These are phyloP conservation scores for Fusarium sp. DNA, from an alignment of 2,329 filamentous ascomycete genomes.

Conservation along the genomic window DNA sequence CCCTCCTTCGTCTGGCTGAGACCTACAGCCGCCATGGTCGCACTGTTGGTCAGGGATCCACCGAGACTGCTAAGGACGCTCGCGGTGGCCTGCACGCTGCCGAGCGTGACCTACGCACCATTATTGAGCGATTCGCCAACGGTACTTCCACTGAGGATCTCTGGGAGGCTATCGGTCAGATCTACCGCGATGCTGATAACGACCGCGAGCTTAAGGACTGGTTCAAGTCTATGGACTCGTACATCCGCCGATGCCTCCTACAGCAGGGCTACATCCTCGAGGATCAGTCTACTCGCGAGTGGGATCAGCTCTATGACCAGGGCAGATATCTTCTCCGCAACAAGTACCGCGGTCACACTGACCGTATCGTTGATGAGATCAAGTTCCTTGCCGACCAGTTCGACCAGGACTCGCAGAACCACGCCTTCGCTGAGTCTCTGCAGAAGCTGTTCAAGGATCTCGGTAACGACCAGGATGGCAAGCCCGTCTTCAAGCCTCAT, in stretches of 20 bases:
- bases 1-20: slow-evolving; percentile 86
- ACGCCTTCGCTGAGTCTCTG: slow-evolving; percentile 80
- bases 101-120: slow-evolving; percentile 82
- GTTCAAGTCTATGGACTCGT: slow-evolving; percentile 85
- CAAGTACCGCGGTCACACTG: slow-evolving; percentile 88
- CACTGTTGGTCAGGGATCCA: slow-evolving; percentile 73
- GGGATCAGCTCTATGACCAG: slow-evolving; percentile 87
- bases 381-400: slow-evolving; percentile 94
- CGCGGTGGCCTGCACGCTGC: slow-evolving; percentile 78
- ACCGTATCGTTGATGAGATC: slow-evolving; percentile 88
- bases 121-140: slow-evolving; percentile 97
- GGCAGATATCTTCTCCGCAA: slow-evolving; percentile 90
- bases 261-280: slow-evolving; percentile 94
- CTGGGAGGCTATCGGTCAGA: slow-evolving; percentile 85
- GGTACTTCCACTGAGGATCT: slow-evolving; percentile 90
- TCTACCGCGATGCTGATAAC: slow-evolving; percentile 89
- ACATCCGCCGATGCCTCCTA: slow-evolving; percentile 85
- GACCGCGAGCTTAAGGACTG: slow-evolving; percentile 90
- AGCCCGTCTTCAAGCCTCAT: slow-evolving; percentile 92
- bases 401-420: slow-evolving; percentile 89
- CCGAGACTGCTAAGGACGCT: slow-evolving; percentile 80
- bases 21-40: slow-evolving; percentile 85
- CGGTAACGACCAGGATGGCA: slow-evolving; percentile 88
- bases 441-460: slow-evolving; percentile 89
- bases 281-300: slow-evolving; percentile 83